phyloP scores from a whole-genome alignment of 1,284 basidiomycete genomes.

The Ceratobasidium sp. region DNA sequence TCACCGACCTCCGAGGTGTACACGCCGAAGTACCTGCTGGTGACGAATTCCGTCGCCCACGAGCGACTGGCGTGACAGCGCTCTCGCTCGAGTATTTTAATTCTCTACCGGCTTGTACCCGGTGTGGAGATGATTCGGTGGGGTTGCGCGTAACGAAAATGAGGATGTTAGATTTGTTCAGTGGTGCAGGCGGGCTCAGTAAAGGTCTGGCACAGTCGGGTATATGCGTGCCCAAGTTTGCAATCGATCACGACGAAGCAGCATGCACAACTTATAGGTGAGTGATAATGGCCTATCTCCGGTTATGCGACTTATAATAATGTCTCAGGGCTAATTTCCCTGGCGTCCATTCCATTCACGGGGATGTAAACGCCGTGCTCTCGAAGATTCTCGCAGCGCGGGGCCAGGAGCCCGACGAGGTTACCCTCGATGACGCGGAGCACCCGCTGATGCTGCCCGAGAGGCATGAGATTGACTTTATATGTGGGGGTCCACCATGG shows the following conservation, averaged over 20 bases:
- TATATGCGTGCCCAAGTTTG: constrained; percentile 16
- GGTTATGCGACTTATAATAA: background rate
- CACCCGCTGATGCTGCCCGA: constrained; percentile 61
- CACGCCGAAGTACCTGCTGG: background rate
- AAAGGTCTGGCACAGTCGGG: constrained; percentile 31
- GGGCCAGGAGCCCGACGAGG: constrained; percentile 61
- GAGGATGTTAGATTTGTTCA: constrained; percentile 39
- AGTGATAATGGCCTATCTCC: background rate
- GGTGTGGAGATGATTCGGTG: constrained; percentile 4
- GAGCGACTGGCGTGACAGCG: background rate
- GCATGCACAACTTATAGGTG: constrained; percentile 40
- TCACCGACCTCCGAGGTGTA: constrained; percentile 20
- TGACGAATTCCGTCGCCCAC: background rate
- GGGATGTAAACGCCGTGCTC: constrained; percentile 25
- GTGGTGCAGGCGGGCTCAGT: constrained; percentile 38
- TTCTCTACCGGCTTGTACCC: constrained; percentile 3
- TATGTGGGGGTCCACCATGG: constrained; percentile 80
- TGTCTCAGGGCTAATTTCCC: constrained; percentile 21
- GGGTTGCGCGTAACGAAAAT: constrained; percentile 3
- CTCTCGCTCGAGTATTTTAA: background rate
- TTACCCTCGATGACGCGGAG: constrained; percentile 56
- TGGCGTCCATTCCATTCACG: constrained; percentile 9
- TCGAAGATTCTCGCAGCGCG: constrained; percentile 58
- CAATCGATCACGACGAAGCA: constrained; percentile 31
- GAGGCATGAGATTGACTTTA: constrained; percentile 66